A percentile compares a stretch with the other conserved stretches of the same genome.
Evolutionary conservation across 805 yeast species (phyloP).

Genomic region (Zygosaccharomyces rouxii): DNA sequence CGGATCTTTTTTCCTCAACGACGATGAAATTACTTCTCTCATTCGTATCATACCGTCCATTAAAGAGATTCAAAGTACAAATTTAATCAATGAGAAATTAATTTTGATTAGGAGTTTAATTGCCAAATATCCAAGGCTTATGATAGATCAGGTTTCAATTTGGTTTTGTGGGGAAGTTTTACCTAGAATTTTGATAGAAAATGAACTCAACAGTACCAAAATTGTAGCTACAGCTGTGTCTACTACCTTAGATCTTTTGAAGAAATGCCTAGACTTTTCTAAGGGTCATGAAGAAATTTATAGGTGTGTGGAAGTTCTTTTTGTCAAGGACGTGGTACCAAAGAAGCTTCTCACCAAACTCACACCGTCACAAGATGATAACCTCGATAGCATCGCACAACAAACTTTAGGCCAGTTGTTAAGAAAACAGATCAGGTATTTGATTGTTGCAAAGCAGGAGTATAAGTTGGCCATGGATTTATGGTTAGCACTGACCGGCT

Average conservation of each 20-base stretch:
- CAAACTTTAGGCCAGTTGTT: constrained; percentile 20
- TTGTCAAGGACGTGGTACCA: constrained; percentile 13
- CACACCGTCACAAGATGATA: background rate
- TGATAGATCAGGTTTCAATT: constrained; percentile 17
- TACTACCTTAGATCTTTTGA: constrained; percentile 25
- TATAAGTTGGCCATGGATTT: constrained; percentile 28
- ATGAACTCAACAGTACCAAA: constrained; percentile 18
- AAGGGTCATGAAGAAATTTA: constrained; percentile 11
- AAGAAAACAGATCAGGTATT: constrained; percentile 15
- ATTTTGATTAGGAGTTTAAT: constrained; percentile 22
- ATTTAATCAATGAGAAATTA: constrained; percentile 26
- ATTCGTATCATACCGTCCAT: constrained; percentile 16
- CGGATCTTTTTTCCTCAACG: constrained; percentile 15
- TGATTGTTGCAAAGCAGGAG: constrained; percentile 18
- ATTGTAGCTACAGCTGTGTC: constrained; percentile 19
- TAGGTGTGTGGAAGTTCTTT: constrained; percentile 12
- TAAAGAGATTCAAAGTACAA: constrained; percentile 27
- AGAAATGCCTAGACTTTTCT: constrained; percentile 18
- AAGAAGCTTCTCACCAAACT: constrained; percentile 9
- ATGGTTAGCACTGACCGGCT: constrained; percentile 30
- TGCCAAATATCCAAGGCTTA: constrained; percentile 21
- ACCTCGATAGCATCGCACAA: background rate
- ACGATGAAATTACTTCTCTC: constrained; percentile 15
- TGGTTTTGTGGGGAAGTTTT: constrained; percentile 32
- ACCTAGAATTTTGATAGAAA: constrained; percentile 21